Evolutionary conservation across 2,329 filamentous ascomycete species (phyloP).

Genomic region (Orbilia oligospora): DNA sequence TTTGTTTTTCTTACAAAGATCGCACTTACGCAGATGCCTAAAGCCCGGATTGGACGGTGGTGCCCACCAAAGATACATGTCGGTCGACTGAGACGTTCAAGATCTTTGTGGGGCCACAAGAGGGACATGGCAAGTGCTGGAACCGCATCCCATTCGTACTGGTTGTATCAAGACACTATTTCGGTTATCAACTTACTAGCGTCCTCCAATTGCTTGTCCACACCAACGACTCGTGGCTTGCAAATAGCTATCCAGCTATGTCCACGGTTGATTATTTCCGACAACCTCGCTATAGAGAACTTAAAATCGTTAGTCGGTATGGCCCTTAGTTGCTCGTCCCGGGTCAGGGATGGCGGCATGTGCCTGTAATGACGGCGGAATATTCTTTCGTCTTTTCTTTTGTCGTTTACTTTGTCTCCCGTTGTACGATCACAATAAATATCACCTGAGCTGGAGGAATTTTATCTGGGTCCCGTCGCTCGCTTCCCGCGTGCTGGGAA

Average conservation of each 20-base stretch:
- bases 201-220: constrained; percentile 52
- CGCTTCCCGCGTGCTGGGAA: constrained; percentile 58
- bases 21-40: constrained; percentile 50
- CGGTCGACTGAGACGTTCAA: constrained; percentile 49
- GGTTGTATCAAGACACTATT: constrained; percentile 58
- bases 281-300: constrained; percentile 39
- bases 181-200: constrained; percentile 59
- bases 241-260: constrained; percentile 42
- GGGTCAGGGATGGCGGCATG: constrained; percentile 53
- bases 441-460: constrained; percentile 56
- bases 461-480: constrained; percentile 37
- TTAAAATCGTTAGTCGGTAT: constrained; percentile 45
- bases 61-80: constrained; percentile 36
- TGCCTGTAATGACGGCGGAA: constrained; percentile 41
- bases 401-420: constrained; percentile 29
- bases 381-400: constrained; percentile 44
- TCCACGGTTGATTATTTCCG: constrained; percentile 55
- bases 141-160: constrained; percentile 59
- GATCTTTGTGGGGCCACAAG: constrained; percentile 54
- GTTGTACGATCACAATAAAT: constrained; percentile 38
- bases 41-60: constrained; percentile 56
- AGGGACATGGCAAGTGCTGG: constrained; percentile 48
- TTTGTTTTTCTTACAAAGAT: constrained; percentile 31
- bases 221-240: constrained; percentile 57
- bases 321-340: constrained; percentile 29